Base-by-base conservation (phyloP, 305 asterid species). In the Fraxinus floribunda region DNA sequence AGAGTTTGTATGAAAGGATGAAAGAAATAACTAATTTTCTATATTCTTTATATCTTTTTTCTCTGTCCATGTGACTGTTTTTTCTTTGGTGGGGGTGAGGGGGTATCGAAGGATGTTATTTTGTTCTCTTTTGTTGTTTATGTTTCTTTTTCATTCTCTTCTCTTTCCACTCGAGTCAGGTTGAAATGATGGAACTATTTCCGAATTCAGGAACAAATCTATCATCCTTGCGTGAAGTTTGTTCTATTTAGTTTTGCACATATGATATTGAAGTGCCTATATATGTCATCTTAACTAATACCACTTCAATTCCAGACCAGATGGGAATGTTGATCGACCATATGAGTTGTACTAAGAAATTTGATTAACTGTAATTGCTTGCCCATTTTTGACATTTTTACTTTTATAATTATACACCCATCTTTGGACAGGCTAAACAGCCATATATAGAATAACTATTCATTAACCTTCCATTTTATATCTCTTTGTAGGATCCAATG, bases 401-500 rank as follows among this genome's bases (percentile, higher is more conserved):
- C 22, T 24, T 6, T 26, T 10, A 79, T 26, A 11, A 18, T 77
- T 22, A 62, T 80, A 57, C 16, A 46, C 18, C 20, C 32, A 22
- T 11, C 38, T 29, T 29, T 68, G 38, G 36, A 68, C 38, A 68
- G 38, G 75, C 38, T 55, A 70, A 34, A 78, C 76, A 79, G 55
- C 30, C 75, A 80, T 71, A 4, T 72, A 64, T 75, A 46, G 84
- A 73, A 83, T 78, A 49, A 79, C 55, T 70, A 85, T 35, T 24
- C 57, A 75, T 38, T 7, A 76, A 77, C 77, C 80, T 83, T 44
- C 41, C 60, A 46, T 49, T 60, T 85, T 88, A 52, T 62, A 81
- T 82, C 73, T 32, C 22, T 77, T 62, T 81, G 76, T 60, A 78
- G 84, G 83, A 78, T 77, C 81, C 85, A 78, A 52, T 81, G 66